These are phyloP conservation scores for Botryosphaeria dothidea DNA, from an alignment of 2,329 filamentous ascomycete species.

Conservation along the genomic window DNA sequence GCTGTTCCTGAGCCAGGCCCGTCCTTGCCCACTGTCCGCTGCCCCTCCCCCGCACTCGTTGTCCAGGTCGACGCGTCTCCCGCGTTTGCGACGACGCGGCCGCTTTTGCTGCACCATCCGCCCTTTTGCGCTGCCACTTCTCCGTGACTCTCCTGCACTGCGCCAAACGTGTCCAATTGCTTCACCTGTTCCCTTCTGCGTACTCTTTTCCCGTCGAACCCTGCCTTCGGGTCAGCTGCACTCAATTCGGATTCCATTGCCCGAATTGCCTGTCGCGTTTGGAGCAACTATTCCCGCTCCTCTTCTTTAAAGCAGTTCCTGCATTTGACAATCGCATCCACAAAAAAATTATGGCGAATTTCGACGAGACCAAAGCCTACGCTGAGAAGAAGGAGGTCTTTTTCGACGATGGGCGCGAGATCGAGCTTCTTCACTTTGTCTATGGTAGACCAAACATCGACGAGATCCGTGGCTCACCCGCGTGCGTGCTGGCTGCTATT, in stretches of 20 bases:
- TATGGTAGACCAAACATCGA: constrained; percentile 63
- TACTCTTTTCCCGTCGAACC: not conserved
- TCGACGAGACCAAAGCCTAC: constrained; percentile 49
- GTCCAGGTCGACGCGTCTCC: constrained; percentile 12
- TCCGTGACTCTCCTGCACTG: not conserved
- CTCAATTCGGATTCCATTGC: constrained; percentile 13
- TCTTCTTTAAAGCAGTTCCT: not conserved
- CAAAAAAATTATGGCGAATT: constrained; percentile 32
- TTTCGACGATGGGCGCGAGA: constrained; percentile 70
- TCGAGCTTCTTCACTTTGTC: constrained; percentile 70
- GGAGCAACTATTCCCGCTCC: not conserved
- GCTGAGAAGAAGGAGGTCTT: constrained; percentile 49
- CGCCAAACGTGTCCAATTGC: too few relatives aligned
- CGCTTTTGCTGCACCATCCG: too few relatives aligned
- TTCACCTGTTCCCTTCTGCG: not conserved
- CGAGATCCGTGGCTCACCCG: constrained; percentile 63
- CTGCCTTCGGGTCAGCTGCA: not conserved
- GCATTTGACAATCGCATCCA: too few relatives aligned
- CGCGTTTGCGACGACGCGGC: not conserved
- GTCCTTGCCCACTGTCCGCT: not conserved
- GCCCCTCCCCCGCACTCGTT: constrained; percentile 6
- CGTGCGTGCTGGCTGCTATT: constrained; percentile 66
- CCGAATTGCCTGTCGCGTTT: not conserved
- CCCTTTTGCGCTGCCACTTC: too few relatives aligned
- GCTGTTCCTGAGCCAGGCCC: not conserved